phyloP scores from a whole-genome alignment of 2,329 filamentous ascomycete species.

The Hypoxylon sp. region DNA sequence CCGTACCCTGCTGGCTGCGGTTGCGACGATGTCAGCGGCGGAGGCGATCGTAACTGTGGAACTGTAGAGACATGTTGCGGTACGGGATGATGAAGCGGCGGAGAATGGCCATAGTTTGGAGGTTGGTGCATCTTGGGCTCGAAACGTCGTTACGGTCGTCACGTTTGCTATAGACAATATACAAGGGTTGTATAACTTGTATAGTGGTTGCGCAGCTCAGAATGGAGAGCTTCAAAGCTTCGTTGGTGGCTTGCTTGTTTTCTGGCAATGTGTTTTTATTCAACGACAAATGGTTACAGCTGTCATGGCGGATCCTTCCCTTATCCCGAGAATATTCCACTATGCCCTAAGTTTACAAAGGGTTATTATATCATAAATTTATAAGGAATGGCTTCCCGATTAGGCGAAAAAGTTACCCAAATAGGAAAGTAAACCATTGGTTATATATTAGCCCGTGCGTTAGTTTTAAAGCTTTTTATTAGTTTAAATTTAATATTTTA shows the following conservation, averaged over 20 bases:
- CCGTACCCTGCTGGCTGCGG: conserved; percentile 78
- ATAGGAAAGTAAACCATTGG: too few species aligned
- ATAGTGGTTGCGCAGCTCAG: conserved; percentile 8
- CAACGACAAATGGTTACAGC: conserved; percentile 16
- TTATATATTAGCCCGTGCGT: too few species aligned
- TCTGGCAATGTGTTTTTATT: conserved; percentile 46
- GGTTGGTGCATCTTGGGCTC: conserved; percentile 80
- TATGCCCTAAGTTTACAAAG: too few species aligned
- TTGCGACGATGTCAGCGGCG: conserved; percentile 79
- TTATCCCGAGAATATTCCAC: conserved; percentile 37
- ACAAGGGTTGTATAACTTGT: background rate
- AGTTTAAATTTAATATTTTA: too few species aligned
- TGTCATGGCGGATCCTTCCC: conserved; percentile 8
- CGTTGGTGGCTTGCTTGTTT: conserved; percentile 11
- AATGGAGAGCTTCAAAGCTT: conserved; percentile 10
- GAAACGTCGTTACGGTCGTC: background rate
- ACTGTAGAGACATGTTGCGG: conserved; percentile 99
- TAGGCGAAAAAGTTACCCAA: too few species aligned
- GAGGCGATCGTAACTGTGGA: conserved; percentile 94
- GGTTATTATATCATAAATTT: too few species aligned
- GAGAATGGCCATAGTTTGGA: conserved; percentile 86
- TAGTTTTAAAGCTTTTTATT: too few species aligned
- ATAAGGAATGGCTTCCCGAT: too few species aligned
- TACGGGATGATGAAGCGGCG: conserved; percentile 95
- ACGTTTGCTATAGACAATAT: conserved; percentile 1